These are phyloP conservation scores for Globisporangium irregulare DNA, from an alignment of 352 stramenopile species.

Conservation along the genomic window DNA sequence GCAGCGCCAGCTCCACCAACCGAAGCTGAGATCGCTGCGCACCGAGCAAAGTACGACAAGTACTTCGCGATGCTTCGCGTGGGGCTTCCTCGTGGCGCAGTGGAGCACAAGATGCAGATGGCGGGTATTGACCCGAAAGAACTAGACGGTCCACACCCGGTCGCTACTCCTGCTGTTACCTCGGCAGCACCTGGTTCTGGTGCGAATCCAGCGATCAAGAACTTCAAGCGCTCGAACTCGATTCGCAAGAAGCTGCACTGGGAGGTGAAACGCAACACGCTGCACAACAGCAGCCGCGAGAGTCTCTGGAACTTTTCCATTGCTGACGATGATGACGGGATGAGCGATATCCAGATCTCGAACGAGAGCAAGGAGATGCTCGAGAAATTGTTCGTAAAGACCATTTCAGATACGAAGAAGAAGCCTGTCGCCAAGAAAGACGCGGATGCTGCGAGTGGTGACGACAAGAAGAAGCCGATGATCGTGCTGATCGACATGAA, in stretches of 20 bases:
- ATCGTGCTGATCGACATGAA: slow-evolving; percentile 86
- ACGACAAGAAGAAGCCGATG: slow-evolving; percentile 65
- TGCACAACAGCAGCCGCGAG: slow-evolving; percentile 35
- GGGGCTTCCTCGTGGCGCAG: slow-evolving; percentile 64
- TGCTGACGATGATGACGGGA: slow-evolving; percentile 42
- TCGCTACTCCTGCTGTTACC: slow-evolving; percentile 21
- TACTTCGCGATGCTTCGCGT: slow-evolving; percentile 86
- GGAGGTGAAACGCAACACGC: slow-evolving; percentile 49
- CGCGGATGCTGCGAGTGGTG: slow-evolving; percentile 20
- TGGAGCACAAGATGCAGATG: slow-evolving; percentile 86
- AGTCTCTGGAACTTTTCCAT: slow-evolving; percentile 58
- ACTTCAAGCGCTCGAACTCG: slow-evolving; percentile 60
- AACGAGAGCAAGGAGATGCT: slow-evolving; percentile 66
- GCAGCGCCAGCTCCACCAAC: slow-evolving; percentile 24
- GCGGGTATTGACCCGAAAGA: slow-evolving; percentile 63
- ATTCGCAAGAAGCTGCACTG: slow-evolving; percentile 88
- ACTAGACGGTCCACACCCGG: slow-evolving; percentile 53
- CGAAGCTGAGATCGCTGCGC: slow-evolving; percentile 48
- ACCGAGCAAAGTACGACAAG: slow-evolving; percentile 75
- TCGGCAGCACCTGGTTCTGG: not conserved
- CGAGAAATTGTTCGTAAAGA: slow-evolving; percentile 81
- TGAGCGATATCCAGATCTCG: slow-evolving; percentile 55
- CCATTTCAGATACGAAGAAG: slow-evolving; percentile 45
- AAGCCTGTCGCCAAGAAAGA: slow-evolving; percentile 27
- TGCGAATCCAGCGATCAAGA: slow-evolving; percentile 17